phyloP scores from a whole-genome alignment of 495 filamentous ascomycete genomes.

The Podospora conica region DNA sequence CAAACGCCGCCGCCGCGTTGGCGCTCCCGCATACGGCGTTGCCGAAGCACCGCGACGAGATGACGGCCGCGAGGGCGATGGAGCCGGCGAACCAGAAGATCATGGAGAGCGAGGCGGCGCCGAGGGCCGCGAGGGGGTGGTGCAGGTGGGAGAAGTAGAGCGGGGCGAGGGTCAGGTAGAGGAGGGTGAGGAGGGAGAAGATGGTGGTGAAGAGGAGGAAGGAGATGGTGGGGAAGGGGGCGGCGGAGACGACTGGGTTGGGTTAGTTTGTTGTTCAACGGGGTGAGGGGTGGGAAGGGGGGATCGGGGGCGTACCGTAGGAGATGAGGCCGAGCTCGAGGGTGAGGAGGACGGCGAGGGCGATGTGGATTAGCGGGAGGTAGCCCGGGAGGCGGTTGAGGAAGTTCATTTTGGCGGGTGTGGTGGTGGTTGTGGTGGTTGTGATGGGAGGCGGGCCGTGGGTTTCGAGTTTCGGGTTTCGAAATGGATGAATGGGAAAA shows the following conservation, averaged over 20 bases:
- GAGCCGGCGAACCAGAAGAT: constrained; percentile 86
- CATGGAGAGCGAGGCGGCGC: constrained; percentile 64
- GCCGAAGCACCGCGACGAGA: constrained; percentile 32
- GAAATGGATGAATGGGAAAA: background rate
- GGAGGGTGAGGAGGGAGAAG: constrained; percentile 64
- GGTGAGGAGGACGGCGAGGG: constrained; percentile 59
- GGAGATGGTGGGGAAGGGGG: constrained; percentile 42
- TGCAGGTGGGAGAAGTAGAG: constrained; percentile 50
- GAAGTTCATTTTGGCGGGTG: background rate
- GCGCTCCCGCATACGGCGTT: constrained; percentile 31
- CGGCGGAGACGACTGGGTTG: constrained; percentile 26
- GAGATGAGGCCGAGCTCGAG: constrained; percentile 65
- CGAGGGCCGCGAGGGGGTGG: constrained; percentile 57
- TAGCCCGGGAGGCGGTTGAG: constrained; percentile 22
- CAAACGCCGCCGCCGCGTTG: constrained; percentile 43
- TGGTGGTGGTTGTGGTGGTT: too few relatives aligned
- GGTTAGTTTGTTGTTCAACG: constrained; percentile 8
- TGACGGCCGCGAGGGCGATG: constrained; percentile 62
- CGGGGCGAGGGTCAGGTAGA: constrained; percentile 61
- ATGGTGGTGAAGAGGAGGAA: constrained; percentile 70
- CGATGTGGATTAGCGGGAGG: constrained; percentile 57
- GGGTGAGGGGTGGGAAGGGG: background rate
- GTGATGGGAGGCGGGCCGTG: too few relatives aligned
- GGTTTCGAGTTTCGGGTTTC: too few relatives aligned
- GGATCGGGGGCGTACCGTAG: constrained; percentile 50